Conservation (phyloP, 345 rosid species). For the Eutrema yunnanense region DNA sequence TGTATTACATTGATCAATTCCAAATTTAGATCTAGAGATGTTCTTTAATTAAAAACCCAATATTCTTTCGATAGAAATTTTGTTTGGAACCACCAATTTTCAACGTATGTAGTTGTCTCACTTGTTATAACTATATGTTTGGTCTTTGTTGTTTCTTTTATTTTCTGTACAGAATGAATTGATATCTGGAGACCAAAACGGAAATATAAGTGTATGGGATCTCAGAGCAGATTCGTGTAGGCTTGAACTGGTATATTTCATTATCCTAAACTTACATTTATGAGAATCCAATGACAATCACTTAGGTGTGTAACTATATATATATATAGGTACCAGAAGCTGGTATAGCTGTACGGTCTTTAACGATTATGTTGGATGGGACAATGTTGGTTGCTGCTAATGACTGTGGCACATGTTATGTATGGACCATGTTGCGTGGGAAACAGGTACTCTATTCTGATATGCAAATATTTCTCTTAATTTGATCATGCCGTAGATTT, state of each 20-base stretch:
- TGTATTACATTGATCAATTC: too few relatives aligned
- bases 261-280: background rate
- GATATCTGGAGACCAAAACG: conserved; percentile 92
- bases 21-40: too few relatives aligned
- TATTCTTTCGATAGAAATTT: too few relatives aligned
- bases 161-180: conserved; percentile 57
- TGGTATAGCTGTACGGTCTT: conserved; percentile 80
- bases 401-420: conserved; percentile 70
- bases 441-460: too few relatives aligned
- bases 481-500: too few relatives aligned
- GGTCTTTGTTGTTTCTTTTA: background rate
- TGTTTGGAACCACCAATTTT: too few relatives aligned
- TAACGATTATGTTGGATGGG: conserved; percentile 91
- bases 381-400: conserved; percentile 93
- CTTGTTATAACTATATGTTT: background rate
- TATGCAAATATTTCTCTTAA: too few relatives aligned
- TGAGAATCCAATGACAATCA: background rate
- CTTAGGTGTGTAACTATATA: background rate
- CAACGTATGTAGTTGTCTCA: too few relatives aligned
- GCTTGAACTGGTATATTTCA: conserved; percentile 68
- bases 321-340: conserved; percentile 42
- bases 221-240: conserved; percentile 84
- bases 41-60: too few relatives aligned
- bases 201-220: conserved; percentile 91
- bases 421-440: too few relatives aligned